A percentile compares a stretch with the other conserved stretches of the same genome.
Conservation (phyloP, 148 eudicot genomes). For the Silene latifolia region DNA sequence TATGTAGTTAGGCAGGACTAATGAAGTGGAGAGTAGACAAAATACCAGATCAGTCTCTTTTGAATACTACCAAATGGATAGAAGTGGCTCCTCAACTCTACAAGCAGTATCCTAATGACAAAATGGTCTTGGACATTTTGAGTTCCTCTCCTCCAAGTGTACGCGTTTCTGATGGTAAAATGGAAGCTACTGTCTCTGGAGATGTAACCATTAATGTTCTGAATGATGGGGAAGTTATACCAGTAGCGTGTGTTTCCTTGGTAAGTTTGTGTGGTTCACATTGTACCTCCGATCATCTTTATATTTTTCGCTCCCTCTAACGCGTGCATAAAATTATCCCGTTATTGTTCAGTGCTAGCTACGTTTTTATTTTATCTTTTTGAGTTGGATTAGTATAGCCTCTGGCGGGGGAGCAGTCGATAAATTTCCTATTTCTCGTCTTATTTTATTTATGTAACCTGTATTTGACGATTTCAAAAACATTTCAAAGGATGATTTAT, state of each 20-base stretch:
- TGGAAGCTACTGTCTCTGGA: constrained; percentile 39
- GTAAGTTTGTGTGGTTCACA: constrained; percentile 37
- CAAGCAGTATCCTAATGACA: constrained; percentile 58
- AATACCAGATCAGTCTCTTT: constrained; percentile 59
- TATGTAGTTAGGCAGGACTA: constrained; percentile 58
- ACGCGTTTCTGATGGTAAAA: constrained; percentile 35
- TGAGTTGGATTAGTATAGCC: too few relatives aligned
- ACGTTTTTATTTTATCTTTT: neutral
- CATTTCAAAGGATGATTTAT: too few relatives aligned
- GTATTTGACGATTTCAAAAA: too few relatives aligned
- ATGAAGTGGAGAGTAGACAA: constrained; percentile 73
- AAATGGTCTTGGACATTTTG: constrained; percentile 60
- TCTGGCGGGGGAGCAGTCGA: too few relatives aligned
- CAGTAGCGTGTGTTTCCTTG: constrained; percentile 70
- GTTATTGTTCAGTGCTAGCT: neutral
- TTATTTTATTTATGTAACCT: too few relatives aligned
- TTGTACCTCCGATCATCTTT: neutral
- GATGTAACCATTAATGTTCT: constrained; percentile 69
- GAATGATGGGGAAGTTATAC: constrained; percentile 47
- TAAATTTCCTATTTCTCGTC: too few relatives aligned
- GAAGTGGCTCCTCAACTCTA: constrained; percentile 69
- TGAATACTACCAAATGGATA: constrained; percentile 89
- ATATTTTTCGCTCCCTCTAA: neutral
- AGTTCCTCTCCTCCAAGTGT: constrained; percentile 52
- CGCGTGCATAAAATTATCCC: neutral